Percentiles rank a stretch among this genome's conserved stretches.
phyloP scores from a whole-genome alignment of 2,329 filamentous ascomycete species.

The Arthrobotrys musiformis region DNA sequence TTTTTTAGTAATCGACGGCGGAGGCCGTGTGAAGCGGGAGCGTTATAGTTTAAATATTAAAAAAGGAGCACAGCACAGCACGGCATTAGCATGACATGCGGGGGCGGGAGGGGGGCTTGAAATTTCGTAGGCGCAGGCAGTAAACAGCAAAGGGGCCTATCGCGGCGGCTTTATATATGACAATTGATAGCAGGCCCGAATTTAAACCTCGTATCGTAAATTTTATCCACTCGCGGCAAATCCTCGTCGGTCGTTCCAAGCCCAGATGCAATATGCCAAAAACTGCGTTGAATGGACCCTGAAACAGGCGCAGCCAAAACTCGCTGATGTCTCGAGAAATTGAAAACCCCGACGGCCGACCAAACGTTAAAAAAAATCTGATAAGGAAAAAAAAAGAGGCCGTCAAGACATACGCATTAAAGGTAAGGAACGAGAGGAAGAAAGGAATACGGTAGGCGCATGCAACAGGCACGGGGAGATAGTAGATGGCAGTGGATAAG shows the following conservation, averaged over 20 bases:
- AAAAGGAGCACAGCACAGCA: neutral
- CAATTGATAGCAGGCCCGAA: neutral
- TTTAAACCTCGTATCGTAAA: neutral
- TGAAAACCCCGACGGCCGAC: no score
- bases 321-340: constrained; percentile 14
- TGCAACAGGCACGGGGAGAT: neutral
- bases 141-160: no score
- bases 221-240: constrained; percentile 9
- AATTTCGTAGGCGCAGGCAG: neutral
- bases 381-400: neutral
- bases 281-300: constrained; percentile 30
- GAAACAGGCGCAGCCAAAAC: constrained; percentile 38
- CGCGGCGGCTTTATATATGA: neutral
- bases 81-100: neutral
- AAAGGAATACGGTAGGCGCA: neutral
- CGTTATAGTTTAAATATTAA: neutral
- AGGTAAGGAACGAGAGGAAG: constrained; percentile 13
- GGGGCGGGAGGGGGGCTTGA: neutral
- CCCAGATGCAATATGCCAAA: neutral
- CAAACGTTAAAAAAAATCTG: constrained; percentile 7
- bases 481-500: constrained; percentile 8
- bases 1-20: neutral
- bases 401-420: constrained; percentile 29
- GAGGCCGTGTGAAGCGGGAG: neutral
- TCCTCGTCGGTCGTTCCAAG: constrained; percentile 8